Evolutionary conservation across 2,329 filamentous ascomycete genomes (phyloP).

Genomic region (Penicillium sp.): DNA sequence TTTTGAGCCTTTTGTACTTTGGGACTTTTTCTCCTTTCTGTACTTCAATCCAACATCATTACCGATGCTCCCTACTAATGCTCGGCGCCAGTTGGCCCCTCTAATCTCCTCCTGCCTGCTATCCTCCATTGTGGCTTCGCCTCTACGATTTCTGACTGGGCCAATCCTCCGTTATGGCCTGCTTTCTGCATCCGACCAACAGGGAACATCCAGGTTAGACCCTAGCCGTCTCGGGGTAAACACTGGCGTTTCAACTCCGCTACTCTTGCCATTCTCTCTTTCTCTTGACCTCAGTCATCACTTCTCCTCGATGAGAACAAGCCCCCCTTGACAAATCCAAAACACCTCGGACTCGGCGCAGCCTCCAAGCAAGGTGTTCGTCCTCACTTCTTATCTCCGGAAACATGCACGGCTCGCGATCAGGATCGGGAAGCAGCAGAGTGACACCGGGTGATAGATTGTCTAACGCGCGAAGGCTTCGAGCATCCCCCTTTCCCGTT

Average conservation of each 20-base stretch:
- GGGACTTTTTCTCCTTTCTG: neutral
- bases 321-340: slow-evolving; percentile 15
- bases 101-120: neutral
- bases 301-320: neutral
- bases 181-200: slow-evolving; percentile 6
- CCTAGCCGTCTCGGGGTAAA: neutral
- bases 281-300: neutral
- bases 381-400: slow-evolving; percentile 1
- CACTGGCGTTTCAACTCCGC: neutral
- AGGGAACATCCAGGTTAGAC: slow-evolving; percentile 20
- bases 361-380: slow-evolving; percentile 4
- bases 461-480: slow-evolving; percentile 17
- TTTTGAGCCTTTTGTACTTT: neutral
- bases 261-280: neutral
- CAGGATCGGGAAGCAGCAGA: slow-evolving; percentile 24
- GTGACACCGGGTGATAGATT: slow-evolving; percentile 28
- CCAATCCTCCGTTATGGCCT: slow-evolving; percentile 4
- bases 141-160: slow-evolving; percentile 4
- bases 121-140: neutral
- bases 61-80: neutral
- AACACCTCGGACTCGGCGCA: slow-evolving; percentile 23
- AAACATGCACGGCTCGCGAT: slow-evolving; percentile 14
- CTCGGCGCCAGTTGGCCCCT: neutral
- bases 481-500: slow-evolving; percentile 18
- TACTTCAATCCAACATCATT: neutral